Conservation (phyloP, 2,329 filamentous ascomycete genomes). For the Alternaria postmessia region DNA sequence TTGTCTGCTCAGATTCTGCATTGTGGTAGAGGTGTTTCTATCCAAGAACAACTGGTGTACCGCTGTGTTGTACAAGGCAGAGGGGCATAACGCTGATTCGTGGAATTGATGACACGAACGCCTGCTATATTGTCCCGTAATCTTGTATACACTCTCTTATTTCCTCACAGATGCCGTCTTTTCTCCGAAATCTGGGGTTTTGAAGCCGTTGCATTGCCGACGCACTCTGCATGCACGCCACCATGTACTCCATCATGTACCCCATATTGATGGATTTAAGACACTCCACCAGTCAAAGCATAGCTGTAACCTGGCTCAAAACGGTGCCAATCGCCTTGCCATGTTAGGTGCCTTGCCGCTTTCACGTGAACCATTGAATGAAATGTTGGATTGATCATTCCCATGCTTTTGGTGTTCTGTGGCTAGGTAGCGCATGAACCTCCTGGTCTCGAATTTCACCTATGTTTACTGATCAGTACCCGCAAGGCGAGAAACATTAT, state of each 20-base stretch:
- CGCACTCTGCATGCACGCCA: conserved; percentile 6
- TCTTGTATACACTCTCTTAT: not conserved
- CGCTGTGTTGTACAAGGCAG: not conserved
- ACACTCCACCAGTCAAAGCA: conserved; percentile 8
- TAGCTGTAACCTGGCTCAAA: not conserved
- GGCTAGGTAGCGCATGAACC: not conserved
- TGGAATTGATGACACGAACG: conserved; percentile 5
- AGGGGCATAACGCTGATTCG: conserved; percentile 6
- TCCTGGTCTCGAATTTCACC: not conserved
- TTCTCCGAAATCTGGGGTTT: conserved; percentile 10
- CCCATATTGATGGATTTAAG: not conserved
- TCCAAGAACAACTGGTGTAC: not conserved
- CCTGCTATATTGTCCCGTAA: conserved; percentile 7
- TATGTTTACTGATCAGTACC: conserved; percentile 6
- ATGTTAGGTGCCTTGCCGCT: not conserved
- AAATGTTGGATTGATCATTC: not conserved
- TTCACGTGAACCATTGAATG: not conserved
- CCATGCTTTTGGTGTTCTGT: not conserved
- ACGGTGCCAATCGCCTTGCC: not conserved
- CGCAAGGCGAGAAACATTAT: not conserved
- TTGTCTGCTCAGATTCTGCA: not conserved
- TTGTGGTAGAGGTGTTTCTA: not conserved
- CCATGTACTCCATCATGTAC: conserved; percentile 4
- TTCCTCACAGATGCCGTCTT: not conserved
- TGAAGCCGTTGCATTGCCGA: conserved; percentile 3